Base-by-base conservation (phyloP, 1,284 basidiomycete genomes). In the Moesziomyces globuligerus region DNA sequence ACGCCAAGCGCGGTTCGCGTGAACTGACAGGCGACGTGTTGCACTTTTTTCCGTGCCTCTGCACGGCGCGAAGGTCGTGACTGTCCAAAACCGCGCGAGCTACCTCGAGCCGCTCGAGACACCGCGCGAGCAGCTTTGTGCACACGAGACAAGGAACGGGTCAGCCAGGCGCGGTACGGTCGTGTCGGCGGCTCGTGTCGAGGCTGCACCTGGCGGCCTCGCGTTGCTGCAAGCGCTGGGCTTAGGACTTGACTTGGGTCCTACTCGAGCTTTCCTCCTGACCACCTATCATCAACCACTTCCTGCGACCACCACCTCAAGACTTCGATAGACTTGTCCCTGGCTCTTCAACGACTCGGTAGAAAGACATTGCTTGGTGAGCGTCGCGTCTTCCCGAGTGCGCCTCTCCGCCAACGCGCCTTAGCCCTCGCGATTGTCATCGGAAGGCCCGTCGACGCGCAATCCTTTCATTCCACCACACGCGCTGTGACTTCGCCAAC, bases 1-100 rank as follows among this genome's bases (percentile, higher is more conserved):
- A 49, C 58, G 50, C 51, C 58, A 53, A 44, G 39, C 59, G 58
- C 66, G 66, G 59, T 51, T 69, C 66, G 66, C 66, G 66, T 68
- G 49, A 46, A 50, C 32, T 32, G 40, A 58, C 28, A 45, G 53
- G 41, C 48, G 41, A 32, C 53, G 53, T 49, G 45, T 57, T 46
- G 48, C 42, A 41, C 38, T 43, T 54, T 58, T 65, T 53, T 48
- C 26, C 34, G 23, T 21, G 26, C 10, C 6, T 28, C 34, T n/a
- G n/a, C n/a, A 18, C 37, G 24, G 4, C 24, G 21, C 11, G 29
- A 34, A 21, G 43, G 20, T 34, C 32, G 32, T 17, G 52, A 49
- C 41, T 44, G 61, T 65, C 61, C 28, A 65, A 50, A 58, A 53
- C 34, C 54, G 61, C 55, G 61, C 55, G 55, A 48, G 32, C n/a